Base-by-base conservation (phyloP, 1,284 basidiomycete genomes). In the Fomitiporia mediterranea region DNA sequence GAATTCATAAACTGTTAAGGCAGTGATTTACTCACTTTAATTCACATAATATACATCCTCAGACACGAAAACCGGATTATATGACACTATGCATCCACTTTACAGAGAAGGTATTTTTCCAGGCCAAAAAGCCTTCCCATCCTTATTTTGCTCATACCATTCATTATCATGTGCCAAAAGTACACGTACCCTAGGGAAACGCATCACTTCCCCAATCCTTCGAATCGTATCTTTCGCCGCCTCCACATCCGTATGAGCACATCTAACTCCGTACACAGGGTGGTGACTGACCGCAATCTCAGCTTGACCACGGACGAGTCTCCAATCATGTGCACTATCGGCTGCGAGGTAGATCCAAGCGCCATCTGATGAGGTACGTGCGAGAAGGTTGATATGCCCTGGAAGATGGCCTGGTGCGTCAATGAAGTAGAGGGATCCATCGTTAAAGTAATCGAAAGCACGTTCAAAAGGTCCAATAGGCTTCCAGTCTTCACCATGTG, bases 361-460 rank as follows among this genome's bases (percentile, higher is more conserved):
- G 4, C 81, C 81, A 46, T 80, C 74, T 6, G 71, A 44, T 3
- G 79, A 80, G 25, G 82, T 84, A 38, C 83, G 77, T 21, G 72
- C 78, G 19, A 84, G 73, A 19, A 78, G 62, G 57, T 77, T 79
- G 53, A 84, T 57, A 62, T 83, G 81, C 0, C 81, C 81, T 0
- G 70, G 66, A 28, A 79, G 68, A 64, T 83, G 80, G 0, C 81
- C 81, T 9, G 78, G 75, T 5, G 81, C 72, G 60, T 83, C 76
- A 54, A 84, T 69, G 56, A 84, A 67, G 63, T 81, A 81, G 38
- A 82, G 59, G 58, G 76, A 78, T 2, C 82, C 82, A 59, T 85
- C 82, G 13, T 73, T 74, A 62, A 76, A 82, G 59, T 74, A 76
- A 67, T 85, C 81, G 23, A 76, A 62, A 3, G 76, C 75, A 42